Evolutionary conservation across 2,329 filamentous ascomycete genomes (phyloP), one percentile per base, ranked within the genome.

Genomic region (Ophiocordyceps camponoti-saundersi): DNA sequence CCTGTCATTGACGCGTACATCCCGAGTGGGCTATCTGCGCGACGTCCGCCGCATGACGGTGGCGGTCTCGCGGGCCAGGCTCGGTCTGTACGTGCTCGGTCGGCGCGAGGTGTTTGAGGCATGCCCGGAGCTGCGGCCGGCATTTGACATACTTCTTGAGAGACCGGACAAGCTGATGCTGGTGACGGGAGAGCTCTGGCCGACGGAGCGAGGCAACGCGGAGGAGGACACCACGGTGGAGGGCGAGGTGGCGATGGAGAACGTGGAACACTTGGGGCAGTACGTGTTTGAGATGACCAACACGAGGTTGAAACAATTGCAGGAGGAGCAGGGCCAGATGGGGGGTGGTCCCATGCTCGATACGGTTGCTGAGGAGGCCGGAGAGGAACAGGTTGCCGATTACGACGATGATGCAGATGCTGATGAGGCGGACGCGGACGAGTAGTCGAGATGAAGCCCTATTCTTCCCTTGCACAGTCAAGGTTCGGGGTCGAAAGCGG

Each of bases 201-300:
- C 85, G 1, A 76, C 84, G 0, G 62, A 72, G 47, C 71, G 85
- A 42, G 57, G 65, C 4, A 60, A 68, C 12, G 57, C 62, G 2
- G 67, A 66, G 6, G 70, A 71, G 44, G 56, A 56, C 4, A 52
- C 52, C 7, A 59, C 67, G 7, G 67, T 76, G 7, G 65, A 70
- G 2, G 73, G 73, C 13, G 73, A 77, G 55, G 81, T 79, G 1
- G 71, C 78, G 20, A 96, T 98, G 85, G 85, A 90, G 56, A 78
- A 84, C 32, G 81, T 96, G 1, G 90, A 98, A 67, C 92, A 98
- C 66, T 64, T 98, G 34, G 92, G 92, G 0, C 84, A 95, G 65
- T 98, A 95, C 62, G 90, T 98, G 21, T 95, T 79, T 60, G 86
- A 98, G 63, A 98, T 98, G 87, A 94, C 88, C 3, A 77, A 82